Base-by-base conservation (phyloP, 257 asterid species). In the Lycium barbarum region DNA sequence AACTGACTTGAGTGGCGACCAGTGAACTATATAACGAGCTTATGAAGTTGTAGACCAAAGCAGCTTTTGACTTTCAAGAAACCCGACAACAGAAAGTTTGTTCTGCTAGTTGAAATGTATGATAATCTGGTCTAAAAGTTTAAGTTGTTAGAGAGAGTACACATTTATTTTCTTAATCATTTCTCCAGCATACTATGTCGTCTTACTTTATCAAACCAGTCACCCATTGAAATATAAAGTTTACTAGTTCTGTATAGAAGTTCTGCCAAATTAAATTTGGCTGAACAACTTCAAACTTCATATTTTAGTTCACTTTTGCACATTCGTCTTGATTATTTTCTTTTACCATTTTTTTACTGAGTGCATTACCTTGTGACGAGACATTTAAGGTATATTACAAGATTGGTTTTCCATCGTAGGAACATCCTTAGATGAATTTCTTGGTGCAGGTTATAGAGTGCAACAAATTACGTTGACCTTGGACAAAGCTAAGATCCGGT, bases 391-490 rank as follows among this genome's bases (percentile, higher is more conserved):
- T n/a, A 45, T 18, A 72, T 40, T 2, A 73, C 80, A 35, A 3
- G 22, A 35, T 67, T 67, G 43, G 12, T 67, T 67, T 36, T 7
- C 13, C 76, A 15, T 67, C 49, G 7, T 67, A 49, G 81, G 22
- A 12, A 74, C 13, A 12, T 57, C 81, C 81, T 47, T 49, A 74
- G 43, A 49, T 51, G 81, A 22, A 26, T 78, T 78, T 53, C 33
- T 78, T 78, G 65, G 62, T 51, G 82, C 82, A 78, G 82, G 82
- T 78, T 78, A 78, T 78, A 78, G 47, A 78, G 65, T 22, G 26
- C 61, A 76, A 4, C 20, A 14, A 49, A 26, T 12, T 51, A 17
- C 26, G 38, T 14, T 26, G 82, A 33, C 57, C 59, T 20, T 12
- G 61, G 81, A 73, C 40, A 49, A 45, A 20, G 40, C 61, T 73